Conservation (phyloP, 768 basidiomycete species). For the Chalciporus pseudorubinellus region DNA sequence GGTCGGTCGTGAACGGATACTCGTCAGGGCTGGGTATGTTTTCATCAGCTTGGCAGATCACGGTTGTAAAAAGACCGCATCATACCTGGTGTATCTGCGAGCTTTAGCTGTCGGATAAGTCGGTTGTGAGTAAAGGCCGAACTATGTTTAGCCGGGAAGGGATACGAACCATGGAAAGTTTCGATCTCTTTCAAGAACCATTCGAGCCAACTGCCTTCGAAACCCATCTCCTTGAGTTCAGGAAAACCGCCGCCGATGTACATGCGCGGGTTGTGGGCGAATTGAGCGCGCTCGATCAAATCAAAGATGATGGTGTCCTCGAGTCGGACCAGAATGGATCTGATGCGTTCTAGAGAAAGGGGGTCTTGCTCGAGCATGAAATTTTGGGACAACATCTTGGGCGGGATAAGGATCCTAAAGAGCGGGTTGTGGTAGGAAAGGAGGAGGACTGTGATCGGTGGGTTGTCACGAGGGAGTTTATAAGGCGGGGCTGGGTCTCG, state of each 20-base stretch:
- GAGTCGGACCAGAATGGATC: slow-evolving; percentile 81
- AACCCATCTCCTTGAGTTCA: slow-evolving; percentile 71
- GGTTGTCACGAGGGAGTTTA: slow-evolving; percentile 2
- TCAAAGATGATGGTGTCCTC: slow-evolving; percentile 99
- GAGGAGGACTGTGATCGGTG: background rate
- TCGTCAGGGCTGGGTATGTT: slow-evolving; percentile 81
- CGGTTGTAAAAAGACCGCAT: background rate
- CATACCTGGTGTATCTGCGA: slow-evolving; percentile 87
- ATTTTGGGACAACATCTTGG: slow-evolving; percentile 57
- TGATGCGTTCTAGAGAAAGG: slow-evolving; percentile 83
- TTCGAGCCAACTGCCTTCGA: slow-evolving; percentile 88
- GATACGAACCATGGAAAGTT: slow-evolving; percentile 81
- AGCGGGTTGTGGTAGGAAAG: slow-evolving; percentile 14
- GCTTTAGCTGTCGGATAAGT: slow-evolving; percentile 71
- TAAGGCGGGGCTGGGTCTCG: slow-evolving; percentile 2
- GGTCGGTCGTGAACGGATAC: slow-evolving; percentile 85
- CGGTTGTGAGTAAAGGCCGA: slow-evolving; percentile 1
- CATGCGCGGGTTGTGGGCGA: slow-evolving; percentile 88
- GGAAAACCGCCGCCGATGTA: slow-evolving; percentile 79
- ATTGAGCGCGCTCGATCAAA: slow-evolving; percentile 96
- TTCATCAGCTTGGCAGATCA: slow-evolving; percentile 1
- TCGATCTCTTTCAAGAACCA: slow-evolving; percentile 98
- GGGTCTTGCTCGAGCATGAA: slow-evolving; percentile 71
- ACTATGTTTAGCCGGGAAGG: background rate
- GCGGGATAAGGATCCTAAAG: background rate